These are phyloP conservation scores for Lipomyces anomalus DNA, from an alignment of 805 yeast genomes.

Conservation along the genomic window DNA sequence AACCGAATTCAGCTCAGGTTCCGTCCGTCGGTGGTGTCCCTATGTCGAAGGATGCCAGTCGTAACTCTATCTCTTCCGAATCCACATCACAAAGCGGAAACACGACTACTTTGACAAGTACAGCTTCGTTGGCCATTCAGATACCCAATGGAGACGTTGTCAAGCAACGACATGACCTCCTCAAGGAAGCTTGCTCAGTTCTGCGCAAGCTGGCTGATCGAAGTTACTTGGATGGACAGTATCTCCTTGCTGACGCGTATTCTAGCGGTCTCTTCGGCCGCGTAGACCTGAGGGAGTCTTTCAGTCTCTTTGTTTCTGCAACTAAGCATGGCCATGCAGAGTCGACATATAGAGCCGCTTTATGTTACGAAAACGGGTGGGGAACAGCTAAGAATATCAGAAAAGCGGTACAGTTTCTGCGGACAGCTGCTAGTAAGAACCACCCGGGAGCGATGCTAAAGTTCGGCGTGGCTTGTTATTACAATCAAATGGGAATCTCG, in stretches of 20 bases:
- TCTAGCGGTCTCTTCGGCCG: constrained; percentile 68
- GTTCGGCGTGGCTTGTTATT: constrained; percentile 79
- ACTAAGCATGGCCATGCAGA: constrained; percentile 93
- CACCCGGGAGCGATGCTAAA: constrained; percentile 98
- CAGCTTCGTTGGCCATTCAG: constrained; percentile 5
- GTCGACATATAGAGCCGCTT: constrained; percentile 83
- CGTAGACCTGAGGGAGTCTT: constrained; percentile 66
- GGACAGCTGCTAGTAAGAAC: constrained; percentile 81
- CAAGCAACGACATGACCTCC: constrained; percentile 41
- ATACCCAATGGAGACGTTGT: constrained; percentile 1
- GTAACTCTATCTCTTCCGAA: neutral
- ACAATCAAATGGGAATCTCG: constrained; percentile 76
- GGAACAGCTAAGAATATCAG: constrained; percentile 87
- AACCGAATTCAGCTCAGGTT: neutral
- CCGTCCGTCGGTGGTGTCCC: neutral
- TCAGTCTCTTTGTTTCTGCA: constrained; percentile 72
- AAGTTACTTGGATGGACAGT: constrained; percentile 87
- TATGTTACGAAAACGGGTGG: constrained; percentile 88
- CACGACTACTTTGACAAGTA: neutral
- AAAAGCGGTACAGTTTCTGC: constrained; percentile 73
- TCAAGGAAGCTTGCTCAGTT: constrained; percentile 71
- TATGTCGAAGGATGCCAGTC: no score
- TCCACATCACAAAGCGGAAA: neutral
- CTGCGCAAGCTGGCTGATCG: constrained; percentile 67
- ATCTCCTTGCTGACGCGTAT: constrained; percentile 82